A percentile compares a stretch with the other conserved stretches of the same genome.
These are phyloP conservation scores for Penicillium paxilli DNA, from an alignment of 495 filamentous ascomycete species.

Conservation along the genomic window DNA sequence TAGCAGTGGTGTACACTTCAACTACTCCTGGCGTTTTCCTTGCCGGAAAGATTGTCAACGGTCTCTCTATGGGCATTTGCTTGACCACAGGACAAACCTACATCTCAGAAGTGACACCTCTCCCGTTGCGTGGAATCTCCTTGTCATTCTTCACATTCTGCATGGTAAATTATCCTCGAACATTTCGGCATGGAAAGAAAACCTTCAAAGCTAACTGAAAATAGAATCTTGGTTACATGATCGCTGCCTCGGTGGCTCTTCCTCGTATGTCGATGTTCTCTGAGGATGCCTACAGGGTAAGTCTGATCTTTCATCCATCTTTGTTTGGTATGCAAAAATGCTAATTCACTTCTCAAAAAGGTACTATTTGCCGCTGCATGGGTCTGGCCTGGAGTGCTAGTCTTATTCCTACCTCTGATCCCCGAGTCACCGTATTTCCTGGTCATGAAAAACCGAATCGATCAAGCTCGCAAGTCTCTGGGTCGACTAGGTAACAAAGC, in stretches of 20 bases:
- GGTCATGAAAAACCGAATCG: slow-evolving; percentile 6
- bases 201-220: background rate
- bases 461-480: slow-evolving; percentile 6
- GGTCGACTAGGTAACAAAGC: slow-evolving; percentile 1
- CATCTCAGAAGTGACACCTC: slow-evolving; percentile 26
- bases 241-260: slow-evolving; percentile 12
- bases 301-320: background rate
- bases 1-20: slow-evolving; percentile 20
- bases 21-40: slow-evolving; percentile 20
- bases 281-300: slow-evolving; percentile 10
- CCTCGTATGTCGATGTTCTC: slow-evolving; percentile 10
- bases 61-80: slow-evolving; percentile 18
- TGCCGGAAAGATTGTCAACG: slow-evolving; percentile 26
- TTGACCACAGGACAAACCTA: slow-evolving; percentile 27
- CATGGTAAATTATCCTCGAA: slow-evolving; percentile 11
- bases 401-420: slow-evolving; percentile 3
- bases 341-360: slow-evolving; percentile 1
- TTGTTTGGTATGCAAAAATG: background rate
- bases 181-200: background rate
- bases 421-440: slow-evolving; percentile 14
- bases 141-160: slow-evolving; percentile 20
- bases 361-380: slow-evolving; percentile 18
- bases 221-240: slow-evolving; percentile 16
- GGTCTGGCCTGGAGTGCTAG: slow-evolving; percentile 10
- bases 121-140: slow-evolving; percentile 21